Evolutionary conservation across 495 filamentous ascomycete genomes (phyloP).

Genomic region (Massariosphaeria phaeospora): DNA sequence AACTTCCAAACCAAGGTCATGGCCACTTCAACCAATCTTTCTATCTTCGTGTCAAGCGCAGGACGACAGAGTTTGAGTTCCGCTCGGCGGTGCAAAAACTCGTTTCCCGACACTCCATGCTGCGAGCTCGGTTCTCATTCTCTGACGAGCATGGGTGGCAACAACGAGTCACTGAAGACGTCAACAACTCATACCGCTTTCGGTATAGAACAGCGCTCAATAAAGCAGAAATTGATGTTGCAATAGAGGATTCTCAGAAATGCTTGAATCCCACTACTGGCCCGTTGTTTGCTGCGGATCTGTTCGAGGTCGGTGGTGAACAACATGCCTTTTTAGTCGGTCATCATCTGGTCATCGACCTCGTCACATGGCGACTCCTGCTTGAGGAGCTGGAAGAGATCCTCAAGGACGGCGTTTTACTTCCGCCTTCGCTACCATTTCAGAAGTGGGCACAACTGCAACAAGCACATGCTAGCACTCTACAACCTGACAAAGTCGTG

Average conservation of each 20-base stretch:
- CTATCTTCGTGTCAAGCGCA: conserved; percentile 17
- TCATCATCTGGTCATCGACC: conserved; percentile 33
- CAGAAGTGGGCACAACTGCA: conserved; percentile 28
- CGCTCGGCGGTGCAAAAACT: conserved; percentile 21
- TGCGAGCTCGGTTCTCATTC: conserved; percentile 28
- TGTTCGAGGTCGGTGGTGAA: conserved; percentile 17
- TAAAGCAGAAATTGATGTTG: conserved; percentile 1
- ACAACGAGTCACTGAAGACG: conserved; percentile 31
- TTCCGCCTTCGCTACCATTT: conserved; percentile 24
- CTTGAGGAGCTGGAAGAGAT: conserved; percentile 34
- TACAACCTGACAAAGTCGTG: conserved; percentile 6
- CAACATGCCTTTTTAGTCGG: conserved; percentile 25
- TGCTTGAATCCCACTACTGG: conserved; percentile 21
- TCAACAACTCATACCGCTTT: conserved; percentile 21
- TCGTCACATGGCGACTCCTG: conserved; percentile 32
- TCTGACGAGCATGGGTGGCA: conserved; percentile 17
- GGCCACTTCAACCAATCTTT: conserved; percentile 34
- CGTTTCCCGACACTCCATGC: conserved; percentile 32
- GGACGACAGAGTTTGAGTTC: conserved; percentile 5
- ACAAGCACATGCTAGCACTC: conserved; percentile 11
- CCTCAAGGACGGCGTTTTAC: conserved; percentile 3
- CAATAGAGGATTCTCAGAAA: conserved; percentile 24
- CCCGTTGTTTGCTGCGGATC: conserved; percentile 29
- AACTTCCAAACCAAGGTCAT: conserved; percentile 22
- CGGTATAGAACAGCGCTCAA: not conserved